Evolutionary conservation across 2,329 filamentous ascomycete genomes (phyloP), one percentile per base, ranked within the genome.

Genomic region (Botrytis squamosa): DNA sequence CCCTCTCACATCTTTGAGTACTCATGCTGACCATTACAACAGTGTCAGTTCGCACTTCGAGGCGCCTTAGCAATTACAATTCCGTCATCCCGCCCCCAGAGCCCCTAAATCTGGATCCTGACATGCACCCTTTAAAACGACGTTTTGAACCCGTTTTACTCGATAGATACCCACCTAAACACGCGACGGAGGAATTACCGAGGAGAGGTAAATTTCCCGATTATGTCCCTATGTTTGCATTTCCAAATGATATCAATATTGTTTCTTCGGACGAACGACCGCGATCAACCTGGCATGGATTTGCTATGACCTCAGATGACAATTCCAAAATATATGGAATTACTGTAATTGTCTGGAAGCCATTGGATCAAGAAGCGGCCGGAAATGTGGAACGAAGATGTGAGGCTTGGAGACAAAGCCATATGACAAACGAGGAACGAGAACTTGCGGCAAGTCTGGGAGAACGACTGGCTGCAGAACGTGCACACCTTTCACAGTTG

Each of bases 231-330:
- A 73, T 73, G 72, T 73, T 73, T 46, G 72, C 72, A 46, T 73
- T 73, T 71, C 72, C 72, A 40, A 73, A 73, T 33, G 72, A 73
- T 60, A 73, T 73, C 46, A 73, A 71, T n/a, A 73, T 73, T 25
- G 72, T 73, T 40, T 73, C 72, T 40, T 70, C 72, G 20, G 72
- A 73, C 52, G 72, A 73, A 81, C 89, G 95, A 75, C 96, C 96
- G 1, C 88, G 94, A 75, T 95, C 96, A n/a, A 98, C 95, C 38
- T 99, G 96, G 96, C 96, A 99, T 83, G 96, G 96, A 67, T 99
- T 99, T 81, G 95, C 94, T 75, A 98, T 99, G 96, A 99, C 96
- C 3, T 92, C 92, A 36, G 93, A 93, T 73, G 95, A 98, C 81
- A 95, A 94, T 79, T 92, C 93, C 72, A 97, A 96, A 82, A 86